A percentile compares a stretch with the other conserved stretches of the same genome.
These are phyloP conservation scores for Favolaschia claudopus DNA, from an alignment of 768 basidiomycete genomes.

Conservation along the genomic window DNA sequence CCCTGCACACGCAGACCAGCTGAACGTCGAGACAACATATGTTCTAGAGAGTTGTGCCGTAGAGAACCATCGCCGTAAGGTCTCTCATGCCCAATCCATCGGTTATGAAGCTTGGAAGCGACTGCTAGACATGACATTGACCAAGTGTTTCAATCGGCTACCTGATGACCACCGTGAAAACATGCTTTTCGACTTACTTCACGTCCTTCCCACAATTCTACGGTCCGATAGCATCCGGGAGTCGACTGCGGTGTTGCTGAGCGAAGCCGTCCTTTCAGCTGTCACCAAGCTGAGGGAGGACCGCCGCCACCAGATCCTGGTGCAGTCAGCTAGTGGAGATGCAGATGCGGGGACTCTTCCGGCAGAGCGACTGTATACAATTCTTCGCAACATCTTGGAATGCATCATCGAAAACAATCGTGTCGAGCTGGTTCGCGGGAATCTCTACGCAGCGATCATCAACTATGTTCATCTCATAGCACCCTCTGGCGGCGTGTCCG, in stretches of 20 bases:
- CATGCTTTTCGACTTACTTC: constrained; percentile 89
- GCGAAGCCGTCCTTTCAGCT: constrained; percentile 80
- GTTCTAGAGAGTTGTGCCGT: constrained; percentile 84
- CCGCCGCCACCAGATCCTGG: constrained; percentile 69
- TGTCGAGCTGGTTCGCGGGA: constrained; percentile 88
- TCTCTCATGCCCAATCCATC: constrained; percentile 70
- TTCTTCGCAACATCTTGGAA: constrained; percentile 78
- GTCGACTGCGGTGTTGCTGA: constrained; percentile 80
- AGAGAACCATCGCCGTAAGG: constrained; percentile 88
- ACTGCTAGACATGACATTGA: constrained; percentile 83
- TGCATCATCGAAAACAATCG: constrained; percentile 79
- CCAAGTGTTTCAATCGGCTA: constrained; percentile 85
- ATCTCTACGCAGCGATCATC: constrained; percentile 90
- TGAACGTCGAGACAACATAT: constrained; percentile 74
- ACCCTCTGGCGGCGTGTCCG: constrained; percentile 36
- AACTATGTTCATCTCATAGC: constrained; percentile 87
- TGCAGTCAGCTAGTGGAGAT: constrained; percentile 72
- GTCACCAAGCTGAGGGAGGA: constrained; percentile 92
- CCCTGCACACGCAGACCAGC: constrained; percentile 66
- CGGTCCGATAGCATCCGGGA: constrained; percentile 71
- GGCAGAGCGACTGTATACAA: constrained; percentile 76
- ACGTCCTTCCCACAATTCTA: constrained; percentile 77
- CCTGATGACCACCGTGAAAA: constrained; percentile 85
- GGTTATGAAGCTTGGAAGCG: constrained; percentile 88
- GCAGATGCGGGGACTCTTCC: constrained; percentile 75